These are phyloP conservation scores for Phytophthora quininea DNA, from an alignment of 352 stramenopile genomes.

Conservation along the genomic window DNA sequence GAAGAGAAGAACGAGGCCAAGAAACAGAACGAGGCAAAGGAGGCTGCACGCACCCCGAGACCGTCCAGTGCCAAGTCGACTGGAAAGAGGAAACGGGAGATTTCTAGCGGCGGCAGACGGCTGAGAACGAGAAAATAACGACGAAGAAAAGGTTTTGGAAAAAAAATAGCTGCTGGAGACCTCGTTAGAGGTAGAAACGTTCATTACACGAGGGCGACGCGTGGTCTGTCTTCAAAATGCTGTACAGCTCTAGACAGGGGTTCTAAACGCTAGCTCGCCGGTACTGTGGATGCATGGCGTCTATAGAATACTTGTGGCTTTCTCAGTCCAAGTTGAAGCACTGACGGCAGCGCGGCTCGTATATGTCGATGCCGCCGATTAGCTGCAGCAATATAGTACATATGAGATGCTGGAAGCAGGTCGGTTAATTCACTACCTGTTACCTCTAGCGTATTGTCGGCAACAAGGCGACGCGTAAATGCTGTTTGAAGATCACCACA, in stretches of 20 bases:
- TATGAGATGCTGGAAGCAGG: background rate
- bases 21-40: constrained; percentile 19
- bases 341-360: constrained; percentile 78
- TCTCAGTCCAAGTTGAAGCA: constrained; percentile 59
- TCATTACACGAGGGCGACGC: background rate
- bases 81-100: constrained; percentile 29
- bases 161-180: constrained; percentile 1
- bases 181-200: background rate
- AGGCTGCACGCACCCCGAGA: constrained; percentile 11
- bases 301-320: constrained; percentile 26
- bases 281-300: constrained; percentile 11
- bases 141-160: background rate
- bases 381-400: constrained; percentile 38
- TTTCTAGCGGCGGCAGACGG: background rate
- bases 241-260: background rate
- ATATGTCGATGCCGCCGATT: constrained; percentile 80
- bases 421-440: background rate
- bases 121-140: constrained; percentile 19
- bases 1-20: constrained; percentile 3
- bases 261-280: background rate
- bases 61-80: constrained; percentile 1
- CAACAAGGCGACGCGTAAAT: constrained; percentile 78
- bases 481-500: constrained; percentile 31
- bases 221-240: background rate
- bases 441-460: constrained; percentile 76